Percentiles rank a stretch among this genome's conserved stretches.
Conservation (phyloP, 2,329 filamentous ascomycete genomes). For the Xylaria multiplex region DNA sequence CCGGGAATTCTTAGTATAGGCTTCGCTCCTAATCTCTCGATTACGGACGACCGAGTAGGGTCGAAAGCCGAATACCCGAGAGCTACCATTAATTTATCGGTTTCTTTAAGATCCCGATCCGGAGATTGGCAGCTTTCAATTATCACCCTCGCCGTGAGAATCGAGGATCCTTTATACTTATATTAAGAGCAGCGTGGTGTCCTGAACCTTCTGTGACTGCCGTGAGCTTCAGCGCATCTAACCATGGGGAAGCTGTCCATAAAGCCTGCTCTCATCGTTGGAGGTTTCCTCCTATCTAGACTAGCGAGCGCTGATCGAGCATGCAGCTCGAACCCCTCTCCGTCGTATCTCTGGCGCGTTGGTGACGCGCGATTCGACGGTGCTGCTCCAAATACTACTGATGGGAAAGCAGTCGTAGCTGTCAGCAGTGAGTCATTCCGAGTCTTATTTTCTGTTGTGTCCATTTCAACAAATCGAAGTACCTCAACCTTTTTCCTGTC, state of each 20-base stretch:
- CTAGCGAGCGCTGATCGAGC: conserved; percentile 41
- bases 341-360: conserved; percentile 44
- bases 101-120: not conserved
- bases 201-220: not conserved
- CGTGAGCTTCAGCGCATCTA: not conserved
- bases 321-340: conserved; percentile 39
- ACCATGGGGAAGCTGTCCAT: conserved; percentile 19
- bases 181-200: conserved; percentile 7
- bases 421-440: conserved; percentile 27
- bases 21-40: not conserved
- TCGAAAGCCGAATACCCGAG: conserved; percentile 25
- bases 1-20: not conserved
- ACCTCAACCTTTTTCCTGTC: not conserved
- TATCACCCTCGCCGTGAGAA: not conserved
- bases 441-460: not conserved
- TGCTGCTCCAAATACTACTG: conserved; percentile 37
- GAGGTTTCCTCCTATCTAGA: conserved; percentile 6
- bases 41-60: conserved; percentile 9
- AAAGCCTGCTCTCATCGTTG: conserved; percentile 28
- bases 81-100: conserved; percentile 19
- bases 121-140: conserved; percentile 1
- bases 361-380: conserved; percentile 49
- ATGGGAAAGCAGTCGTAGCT: conserved; percentile 30
- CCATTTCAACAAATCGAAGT: conserved; percentile 23
- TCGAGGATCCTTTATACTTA: not conserved